Evolutionary conservation across 768 basidiomycete genomes (phyloP).

Genomic region (Boletus subcaerulescens): DNA sequence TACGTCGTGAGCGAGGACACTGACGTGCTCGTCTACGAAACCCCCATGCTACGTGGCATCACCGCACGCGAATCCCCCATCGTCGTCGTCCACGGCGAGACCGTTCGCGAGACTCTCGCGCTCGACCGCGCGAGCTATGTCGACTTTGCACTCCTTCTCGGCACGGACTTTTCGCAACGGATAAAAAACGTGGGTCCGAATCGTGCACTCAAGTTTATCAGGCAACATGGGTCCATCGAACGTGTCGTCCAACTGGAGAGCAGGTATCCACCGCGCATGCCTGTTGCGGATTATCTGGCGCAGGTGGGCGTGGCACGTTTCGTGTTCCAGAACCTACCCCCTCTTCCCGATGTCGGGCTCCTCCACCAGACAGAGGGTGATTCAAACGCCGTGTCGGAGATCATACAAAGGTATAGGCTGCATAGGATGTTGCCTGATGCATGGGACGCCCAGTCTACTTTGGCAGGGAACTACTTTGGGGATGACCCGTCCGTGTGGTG

Average conservation of each 20-base stretch:
- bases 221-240: slow-evolving; percentile 70
- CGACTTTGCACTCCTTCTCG: slow-evolving; percentile 84
- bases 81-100: slow-evolving; percentile 56
- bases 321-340: slow-evolving; percentile 66
- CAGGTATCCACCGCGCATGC: slow-evolving; percentile 50
- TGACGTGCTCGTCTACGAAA: slow-evolving; percentile 80
- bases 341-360: slow-evolving; percentile 44
- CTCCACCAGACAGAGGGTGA: slow-evolving; percentile 39
- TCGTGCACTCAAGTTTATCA: slow-evolving; percentile 75
- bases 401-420: slow-evolving; percentile 52
- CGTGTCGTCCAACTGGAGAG: slow-evolving; percentile 51
- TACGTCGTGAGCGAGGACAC: slow-evolving; percentile 92
- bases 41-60: slow-evolving; percentile 76
- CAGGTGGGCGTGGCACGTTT: slow-evolving; percentile 60
- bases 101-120: slow-evolving; percentile 54
- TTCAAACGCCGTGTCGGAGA: slow-evolving; percentile 39
- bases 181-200: slow-evolving; percentile 79
- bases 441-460: slow-evolving; percentile 44
- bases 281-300: slow-evolving; percentile 53
- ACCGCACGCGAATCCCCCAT: slow-evolving; percentile 61
- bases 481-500: slow-evolving; percentile 50
- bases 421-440: slow-evolving; percentile 38
- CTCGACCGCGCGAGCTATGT: slow-evolving; percentile 61
- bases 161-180: slow-evolving; percentile 87
- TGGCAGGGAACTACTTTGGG: slow-evolving; percentile 63